phyloP scores from a whole-genome alignment of 1,284 basidiomycete genomes.

The Neonothopanus nambi region DNA sequence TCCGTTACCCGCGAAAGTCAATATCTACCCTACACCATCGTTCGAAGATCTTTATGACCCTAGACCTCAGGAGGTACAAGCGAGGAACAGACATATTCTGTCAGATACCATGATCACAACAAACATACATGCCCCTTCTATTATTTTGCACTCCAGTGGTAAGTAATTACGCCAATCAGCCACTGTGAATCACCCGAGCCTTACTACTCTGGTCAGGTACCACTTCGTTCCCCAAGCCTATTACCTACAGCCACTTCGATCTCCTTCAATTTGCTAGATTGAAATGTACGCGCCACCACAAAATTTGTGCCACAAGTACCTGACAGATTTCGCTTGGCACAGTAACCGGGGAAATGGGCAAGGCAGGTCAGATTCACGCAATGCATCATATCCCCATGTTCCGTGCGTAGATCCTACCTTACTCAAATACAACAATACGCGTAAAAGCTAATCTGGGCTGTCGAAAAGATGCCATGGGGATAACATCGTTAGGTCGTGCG shows the following conservation, averaged over 20 bases:
- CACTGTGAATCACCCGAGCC: background rate
- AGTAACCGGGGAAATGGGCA: background rate
- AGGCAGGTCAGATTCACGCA: background rate
- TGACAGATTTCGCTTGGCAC: background rate
- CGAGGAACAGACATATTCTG: background rate
- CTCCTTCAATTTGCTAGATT: background rate
- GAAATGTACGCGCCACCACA: background rate
- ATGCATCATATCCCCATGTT: slow-evolving; percentile 1
- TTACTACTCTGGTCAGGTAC: background rate
- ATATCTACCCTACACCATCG: background rate
- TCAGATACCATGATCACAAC: background rate
- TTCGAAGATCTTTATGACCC: background rate
- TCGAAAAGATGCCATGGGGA: background rate
- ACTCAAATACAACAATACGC: too few species aligned
- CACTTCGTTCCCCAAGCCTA: background rate
- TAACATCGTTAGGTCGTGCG: background rate
- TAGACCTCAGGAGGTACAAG: background rate
- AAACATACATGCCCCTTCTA: background rate
- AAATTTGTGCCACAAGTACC: background rate
- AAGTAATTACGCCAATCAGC: background rate
- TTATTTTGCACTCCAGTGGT: background rate
- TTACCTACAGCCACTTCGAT: background rate
- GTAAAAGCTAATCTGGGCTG: background rate
- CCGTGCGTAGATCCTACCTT: background rate
- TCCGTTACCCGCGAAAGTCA: background rate